These are phyloP conservation scores for Gymnopilus junonius DNA, from an alignment of 768 basidiomycete genomes.

Conservation along the genomic window DNA sequence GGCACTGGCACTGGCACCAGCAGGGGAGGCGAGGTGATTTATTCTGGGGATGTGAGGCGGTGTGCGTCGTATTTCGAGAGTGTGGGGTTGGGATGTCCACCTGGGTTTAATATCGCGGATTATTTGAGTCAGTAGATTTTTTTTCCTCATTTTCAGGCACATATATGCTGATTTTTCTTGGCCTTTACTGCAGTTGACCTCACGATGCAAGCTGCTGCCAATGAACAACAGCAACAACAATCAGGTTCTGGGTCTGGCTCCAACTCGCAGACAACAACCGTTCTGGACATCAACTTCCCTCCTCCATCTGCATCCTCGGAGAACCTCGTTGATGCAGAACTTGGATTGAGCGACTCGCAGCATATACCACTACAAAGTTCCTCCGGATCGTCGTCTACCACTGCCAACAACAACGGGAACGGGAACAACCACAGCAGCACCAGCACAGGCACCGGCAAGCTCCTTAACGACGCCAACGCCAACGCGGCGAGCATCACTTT, in stretches of 20 bases:
- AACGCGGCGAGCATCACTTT: slow-evolving; percentile 61
- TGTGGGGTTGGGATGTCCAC: slow-evolving; percentile 85
- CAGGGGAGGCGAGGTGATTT: slow-evolving; percentile 54
- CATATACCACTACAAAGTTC: slow-evolving; percentile 29
- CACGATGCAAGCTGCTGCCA: slow-evolving; percentile 60
- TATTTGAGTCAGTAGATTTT: slow-evolving; percentile 74
- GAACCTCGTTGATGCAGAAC: slow-evolving; percentile 73
- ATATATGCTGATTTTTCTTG: neutral
- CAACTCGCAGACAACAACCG: slow-evolving; percentile 2
- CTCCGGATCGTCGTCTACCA: slow-evolving; percentile 33
- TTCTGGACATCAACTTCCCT: too few relatives aligned
- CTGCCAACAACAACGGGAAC: slow-evolving; percentile 60
- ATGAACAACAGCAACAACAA: neutral
- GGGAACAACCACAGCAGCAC: slow-evolving; percentile 37
- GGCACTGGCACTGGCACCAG: slow-evolving; percentile 80
- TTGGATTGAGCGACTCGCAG: slow-evolving; percentile 60
- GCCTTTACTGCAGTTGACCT: slow-evolving; percentile 58
- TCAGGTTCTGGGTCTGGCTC: too few relatives aligned
- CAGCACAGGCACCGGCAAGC: slow-evolving; percentile 14
- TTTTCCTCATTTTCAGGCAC: neutral
- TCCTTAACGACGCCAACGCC: slow-evolving; percentile 21
- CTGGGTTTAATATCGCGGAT: slow-evolving; percentile 97
- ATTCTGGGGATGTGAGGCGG: slow-evolving; percentile 75
- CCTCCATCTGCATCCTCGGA: slow-evolving; percentile 33
- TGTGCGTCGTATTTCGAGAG: slow-evolving; percentile 83